Evolutionary conservation across 2,329 filamentous ascomycete genomes (phyloP).

Genomic region (Sclerotinia sclerotiorum): DNA sequence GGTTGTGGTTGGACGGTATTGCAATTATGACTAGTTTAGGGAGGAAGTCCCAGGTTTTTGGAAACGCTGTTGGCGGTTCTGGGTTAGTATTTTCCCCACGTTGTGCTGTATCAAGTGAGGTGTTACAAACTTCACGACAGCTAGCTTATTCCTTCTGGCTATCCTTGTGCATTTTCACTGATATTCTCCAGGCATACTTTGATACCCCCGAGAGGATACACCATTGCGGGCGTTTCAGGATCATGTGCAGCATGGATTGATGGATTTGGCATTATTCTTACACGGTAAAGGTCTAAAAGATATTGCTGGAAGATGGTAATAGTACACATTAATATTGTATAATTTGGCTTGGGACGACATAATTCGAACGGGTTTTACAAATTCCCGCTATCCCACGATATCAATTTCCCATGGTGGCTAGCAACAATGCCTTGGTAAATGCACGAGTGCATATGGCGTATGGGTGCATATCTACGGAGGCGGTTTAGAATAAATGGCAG

Average conservation of each 20-base stretch:
- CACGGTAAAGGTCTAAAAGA: constrained; percentile 47
- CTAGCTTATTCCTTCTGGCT: not conserved
- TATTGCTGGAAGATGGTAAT: not conserved
- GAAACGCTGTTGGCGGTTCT: constrained; percentile 75
- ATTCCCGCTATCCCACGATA: constrained; percentile 7
- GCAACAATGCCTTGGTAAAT: constrained; percentile 13
- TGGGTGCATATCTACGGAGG: constrained; percentile 14
- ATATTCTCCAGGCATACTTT: constrained; percentile 67
- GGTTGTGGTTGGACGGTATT: constrained; percentile 81
- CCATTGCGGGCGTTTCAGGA: constrained; percentile 82
- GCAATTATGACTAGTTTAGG: constrained; percentile 87
- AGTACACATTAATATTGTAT: constrained; percentile 22
- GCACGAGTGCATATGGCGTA: constrained; percentile 12
- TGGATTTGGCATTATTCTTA: constrained; percentile 79
- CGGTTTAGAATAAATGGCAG: constrained; percentile 23
- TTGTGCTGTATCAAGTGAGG: not conserved
- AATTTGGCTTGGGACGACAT: constrained; percentile 17
- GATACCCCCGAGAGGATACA: constrained; percentile 86
- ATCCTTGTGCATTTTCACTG: not conserved
- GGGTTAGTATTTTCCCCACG: constrained; percentile 60
- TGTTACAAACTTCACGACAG: not conserved
- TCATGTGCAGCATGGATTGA: constrained; percentile 80
- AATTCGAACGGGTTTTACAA: constrained; percentile 6
- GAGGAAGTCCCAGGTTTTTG: constrained; percentile 81
- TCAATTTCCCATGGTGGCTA: constrained; percentile 13